phyloP scores from a whole-genome alignment of 345 rosid genomes.

The Salix dunnii region DNA sequence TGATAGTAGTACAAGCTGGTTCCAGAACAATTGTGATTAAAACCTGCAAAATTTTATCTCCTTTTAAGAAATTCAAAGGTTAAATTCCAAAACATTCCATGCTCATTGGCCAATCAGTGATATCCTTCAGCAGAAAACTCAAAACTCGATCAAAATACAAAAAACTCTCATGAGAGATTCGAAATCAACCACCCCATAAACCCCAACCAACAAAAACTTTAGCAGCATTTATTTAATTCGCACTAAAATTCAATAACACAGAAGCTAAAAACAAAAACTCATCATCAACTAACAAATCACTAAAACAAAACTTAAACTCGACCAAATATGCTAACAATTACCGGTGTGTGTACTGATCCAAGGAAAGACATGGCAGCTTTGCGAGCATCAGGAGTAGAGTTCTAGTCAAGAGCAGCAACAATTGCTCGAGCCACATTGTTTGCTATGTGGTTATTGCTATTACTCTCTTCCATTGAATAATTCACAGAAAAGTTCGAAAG shows the following conservation, averaged over 20 bases:
- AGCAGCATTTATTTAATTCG: no score
- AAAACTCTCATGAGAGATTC: neutral
- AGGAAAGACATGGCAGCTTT: conserved; percentile 67
- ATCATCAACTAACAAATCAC: no score
- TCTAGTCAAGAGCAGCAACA: conserved; percentile 73
- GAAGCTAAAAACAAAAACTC: no score
- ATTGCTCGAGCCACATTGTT: conserved; percentile 79
- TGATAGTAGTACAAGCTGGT: no score
- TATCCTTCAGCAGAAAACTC: neutral
- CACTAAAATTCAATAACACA: no score
- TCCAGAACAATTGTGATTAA: no score
- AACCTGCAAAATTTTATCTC: no score
- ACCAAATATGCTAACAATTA: no score
- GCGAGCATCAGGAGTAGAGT: conserved; percentile 68
- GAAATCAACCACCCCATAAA: neutral
- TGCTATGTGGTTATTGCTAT: conserved; percentile 35
- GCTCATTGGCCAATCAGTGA: neutral
- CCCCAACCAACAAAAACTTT: no score
- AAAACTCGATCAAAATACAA: neutral
- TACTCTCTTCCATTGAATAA: conserved; percentile 4
- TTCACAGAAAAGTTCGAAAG: neutral
- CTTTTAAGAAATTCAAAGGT: neutral
- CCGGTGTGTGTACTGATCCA: conserved; percentile 46
- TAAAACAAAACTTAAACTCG: no score
- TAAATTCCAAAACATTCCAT: neutral